These are phyloP conservation scores for Smallanthus sonchifolius DNA, from an alignment of 129 eudicot genomes.

Conservation along the genomic window DNA sequence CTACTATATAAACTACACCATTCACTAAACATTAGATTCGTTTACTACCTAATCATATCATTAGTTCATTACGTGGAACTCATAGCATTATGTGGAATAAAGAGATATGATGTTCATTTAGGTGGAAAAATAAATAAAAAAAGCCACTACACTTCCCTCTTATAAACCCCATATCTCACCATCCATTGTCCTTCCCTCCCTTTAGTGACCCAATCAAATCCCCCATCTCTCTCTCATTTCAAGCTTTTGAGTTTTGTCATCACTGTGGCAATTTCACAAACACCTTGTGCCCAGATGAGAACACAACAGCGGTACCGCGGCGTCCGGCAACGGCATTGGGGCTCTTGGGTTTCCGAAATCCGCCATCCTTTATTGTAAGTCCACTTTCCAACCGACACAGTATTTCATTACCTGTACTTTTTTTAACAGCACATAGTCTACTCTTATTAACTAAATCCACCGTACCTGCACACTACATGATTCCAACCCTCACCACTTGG, in stretches of 20 bases:
- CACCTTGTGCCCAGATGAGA: constrained; percentile 43
- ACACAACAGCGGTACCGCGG: constrained; percentile 74
- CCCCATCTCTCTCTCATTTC: constrained; percentile 16
- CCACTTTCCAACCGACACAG: no score
- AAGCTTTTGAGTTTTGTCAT: constrained; percentile 3
- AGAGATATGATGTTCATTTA: neutral
- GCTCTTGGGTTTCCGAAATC: constrained; percentile 94
- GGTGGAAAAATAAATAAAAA: neutral
- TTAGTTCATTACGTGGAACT: no score
- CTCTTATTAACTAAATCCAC: no score
- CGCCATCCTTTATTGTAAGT: constrained; percentile 84
- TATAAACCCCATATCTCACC: constrained; percentile 43
- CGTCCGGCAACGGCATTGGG: constrained; percentile 90
- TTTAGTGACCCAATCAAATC: constrained; percentile 18
- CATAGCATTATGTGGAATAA: neutral
- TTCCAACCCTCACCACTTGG: no score
- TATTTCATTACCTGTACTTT: no score
- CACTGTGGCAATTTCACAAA: constrained; percentile 27
- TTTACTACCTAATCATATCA: no score
- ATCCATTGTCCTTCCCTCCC: constrained; percentile 37
- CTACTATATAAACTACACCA: no score
- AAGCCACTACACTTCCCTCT: neutral
- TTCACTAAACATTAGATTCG: no score
- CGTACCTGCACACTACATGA: no score
- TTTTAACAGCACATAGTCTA: no score